Percentiles rank a stretch among this genome's conserved stretches.
phyloP scores from a whole-genome alignment of 202 grass and related monocot genomes.

The Bolboschoenoplectus hybrid region DNA sequence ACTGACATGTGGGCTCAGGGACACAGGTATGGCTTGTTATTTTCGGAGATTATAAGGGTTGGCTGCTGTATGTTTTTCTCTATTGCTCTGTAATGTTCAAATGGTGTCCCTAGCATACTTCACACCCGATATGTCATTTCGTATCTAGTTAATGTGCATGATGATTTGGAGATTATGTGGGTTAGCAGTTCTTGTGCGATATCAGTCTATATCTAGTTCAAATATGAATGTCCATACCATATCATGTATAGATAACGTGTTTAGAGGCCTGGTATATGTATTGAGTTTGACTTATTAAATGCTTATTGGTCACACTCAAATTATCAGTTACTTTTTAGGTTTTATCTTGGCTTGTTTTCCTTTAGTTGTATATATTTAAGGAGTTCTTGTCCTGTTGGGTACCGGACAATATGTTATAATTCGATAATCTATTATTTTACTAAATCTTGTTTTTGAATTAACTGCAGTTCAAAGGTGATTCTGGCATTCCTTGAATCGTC shows the following conservation, averaged over 20 bases:
- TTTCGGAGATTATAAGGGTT: neutral
- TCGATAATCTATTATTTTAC: neutral
- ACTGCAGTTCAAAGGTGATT: slow-evolving; percentile 76
- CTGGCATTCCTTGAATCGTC: slow-evolving; percentile 71
- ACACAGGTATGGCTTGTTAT: slow-evolving; percentile 54
- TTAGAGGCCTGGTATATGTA: neutral
- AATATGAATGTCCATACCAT: neutral
- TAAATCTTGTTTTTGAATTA: slow-evolving; percentile 3
- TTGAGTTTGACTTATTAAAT: neutral
- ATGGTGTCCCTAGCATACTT: neutral
- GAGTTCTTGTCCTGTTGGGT: neutral
- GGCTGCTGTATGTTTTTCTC: neutral
- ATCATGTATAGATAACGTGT: neutral
- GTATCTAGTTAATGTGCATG: neutral
- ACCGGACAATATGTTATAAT: neutral
- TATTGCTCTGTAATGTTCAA: neutral
- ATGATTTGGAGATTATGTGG: neutral
- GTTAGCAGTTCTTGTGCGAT: neutral
- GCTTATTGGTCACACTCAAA: too few relatives aligned
- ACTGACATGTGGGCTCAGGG: slow-evolving; percentile 68
- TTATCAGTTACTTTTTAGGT: neutral
- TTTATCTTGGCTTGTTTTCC: neutral
- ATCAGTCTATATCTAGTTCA: neutral
- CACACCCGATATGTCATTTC: neutral
- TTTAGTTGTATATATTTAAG: slow-evolving; percentile 8